phyloP scores from a whole-genome alignment of 169 alveolate genomes.

The Eimeria sp. region DNA sequence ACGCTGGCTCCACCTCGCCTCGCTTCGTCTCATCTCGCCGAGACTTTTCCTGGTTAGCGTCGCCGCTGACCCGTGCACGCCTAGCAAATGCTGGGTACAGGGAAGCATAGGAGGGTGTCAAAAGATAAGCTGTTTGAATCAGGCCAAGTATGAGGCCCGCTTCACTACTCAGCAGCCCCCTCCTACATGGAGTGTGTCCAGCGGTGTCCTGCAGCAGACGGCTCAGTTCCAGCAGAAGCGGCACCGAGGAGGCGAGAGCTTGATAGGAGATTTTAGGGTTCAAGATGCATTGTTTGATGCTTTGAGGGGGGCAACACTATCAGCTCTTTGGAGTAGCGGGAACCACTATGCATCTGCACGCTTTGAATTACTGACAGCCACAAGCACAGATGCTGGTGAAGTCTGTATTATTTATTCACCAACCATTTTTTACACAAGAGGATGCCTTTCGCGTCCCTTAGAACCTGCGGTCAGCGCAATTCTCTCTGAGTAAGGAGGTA shows the following conservation, averaged over 20 bases:
- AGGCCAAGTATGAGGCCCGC: neutral
- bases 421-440: neutral
- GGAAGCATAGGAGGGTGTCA: neutral
- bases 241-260: neutral
- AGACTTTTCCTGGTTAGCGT: neutral
- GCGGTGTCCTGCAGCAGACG: neutral
- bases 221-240: neutral
- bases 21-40: too few relatives aligned
- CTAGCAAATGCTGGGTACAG: constrained; percentile 37
- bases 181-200: neutral
- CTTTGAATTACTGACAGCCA: neutral
- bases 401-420: neutral
- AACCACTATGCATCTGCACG: neutral
- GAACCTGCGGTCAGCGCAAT: neutral
- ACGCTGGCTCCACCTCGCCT: constrained; percentile 3
- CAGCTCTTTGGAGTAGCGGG: neutral
- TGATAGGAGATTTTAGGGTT: neutral
- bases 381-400: neutral
- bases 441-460: neutral
- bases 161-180: neutral
- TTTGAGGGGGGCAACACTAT: neutral
- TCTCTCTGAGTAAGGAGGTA: neutral
- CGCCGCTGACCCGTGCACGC: neutral
- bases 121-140: neutral
- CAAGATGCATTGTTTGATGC: neutral